Evolutionary conservation across 2,329 filamentous ascomycete genomes (phyloP), one percentile per base, ranked within the genome.

Genomic region (Arthrobotrys conoides): DNA sequence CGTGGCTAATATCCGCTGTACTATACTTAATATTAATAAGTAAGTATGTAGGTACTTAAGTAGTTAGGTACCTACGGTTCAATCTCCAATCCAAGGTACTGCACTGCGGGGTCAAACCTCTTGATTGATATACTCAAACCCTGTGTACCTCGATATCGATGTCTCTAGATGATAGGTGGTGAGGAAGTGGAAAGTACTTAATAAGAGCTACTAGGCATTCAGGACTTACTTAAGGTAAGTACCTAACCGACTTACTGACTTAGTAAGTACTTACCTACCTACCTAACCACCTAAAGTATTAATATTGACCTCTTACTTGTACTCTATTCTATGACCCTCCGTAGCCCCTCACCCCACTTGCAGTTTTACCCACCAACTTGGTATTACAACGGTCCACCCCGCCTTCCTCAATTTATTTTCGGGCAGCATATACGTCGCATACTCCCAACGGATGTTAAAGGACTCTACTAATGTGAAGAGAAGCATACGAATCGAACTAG

Each of bases 71-170:
- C 27, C 27, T 30, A 30, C n/a, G 27, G 27, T 30, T 18, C 38
- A 22, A 53, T 41, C n/a, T 22, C 12, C 22, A n/a, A 59, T 59
- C 38, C 53, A 14, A 22, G 18, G n/a, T n/a, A 36, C 36, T 41
- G 27, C n/a, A 33, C 51, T 33, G 53, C 53, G 53, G 53, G 53
- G 53, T 59, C 51, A 10, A 59, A 41, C 12, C 36, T 38, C 8
- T n/a, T 16, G 5, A 41, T 14, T 41, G 12, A 16, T 41, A 12
- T 12, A 16, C n/a, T n/a, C n/a, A n/a, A n/a, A n/a, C n/a, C n/a
- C n/a, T n/a, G n/a, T n/a, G n/a, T n/a, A n/a, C n/a, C n/a, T n/a
- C n/a, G n/a, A n/a, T n/a, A n/a, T n/a, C n/a, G n/a, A n/a, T n/a
- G n/a, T n/a, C n/a, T n/a, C n/a, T n/a, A n/a, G n/a, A n/a, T n/a